These are phyloP conservation scores for Lasiosphaeris hirsuta DNA, from an alignment of 495 filamentous ascomycete genomes.

Conservation along the genomic window DNA sequence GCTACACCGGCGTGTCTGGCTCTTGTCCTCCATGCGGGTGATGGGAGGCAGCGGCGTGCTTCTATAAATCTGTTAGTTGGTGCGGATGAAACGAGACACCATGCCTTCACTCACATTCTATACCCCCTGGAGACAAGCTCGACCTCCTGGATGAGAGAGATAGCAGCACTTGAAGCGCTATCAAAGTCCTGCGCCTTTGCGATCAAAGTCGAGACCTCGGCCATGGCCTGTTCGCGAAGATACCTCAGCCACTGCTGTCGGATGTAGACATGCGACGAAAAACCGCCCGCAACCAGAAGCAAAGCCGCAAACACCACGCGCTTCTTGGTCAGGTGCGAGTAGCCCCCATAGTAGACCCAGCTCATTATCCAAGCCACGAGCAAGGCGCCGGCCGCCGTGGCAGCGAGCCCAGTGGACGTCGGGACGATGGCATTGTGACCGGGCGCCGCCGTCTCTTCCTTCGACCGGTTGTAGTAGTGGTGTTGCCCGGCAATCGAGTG, in stretches of 20 bases:
- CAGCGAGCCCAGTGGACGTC: constrained; percentile 41
- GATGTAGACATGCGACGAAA: constrained; percentile 65
- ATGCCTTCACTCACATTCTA: constrained; percentile 62
- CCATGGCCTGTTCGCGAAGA: constrained; percentile 70
- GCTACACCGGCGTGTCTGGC: constrained; percentile 72
- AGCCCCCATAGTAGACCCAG: constrained; percentile 55
- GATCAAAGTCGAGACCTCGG: constrained; percentile 70
- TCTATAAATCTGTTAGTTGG: constrained; percentile 51
- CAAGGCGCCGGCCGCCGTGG: constrained; percentile 57
- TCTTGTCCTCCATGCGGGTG: constrained; percentile 72
- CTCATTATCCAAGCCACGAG: constrained; percentile 68
- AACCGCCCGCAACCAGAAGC: constrained; percentile 52
- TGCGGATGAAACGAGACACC: background rate
- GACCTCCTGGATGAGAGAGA: constrained; percentile 91
- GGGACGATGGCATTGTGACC: constrained; percentile 13
- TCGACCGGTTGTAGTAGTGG: constrained; percentile 14
- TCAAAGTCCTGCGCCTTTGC: constrained; percentile 79
- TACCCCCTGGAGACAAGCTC: constrained; percentile 94
- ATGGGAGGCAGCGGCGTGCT: constrained; percentile 83
- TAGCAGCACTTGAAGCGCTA: constrained; percentile 69
- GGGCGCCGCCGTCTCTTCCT: constrained; percentile 4
- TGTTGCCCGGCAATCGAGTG: constrained; percentile 41
- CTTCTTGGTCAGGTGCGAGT: constrained; percentile 47
- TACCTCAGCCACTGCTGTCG: constrained; percentile 83
- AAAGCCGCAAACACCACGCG: constrained; percentile 58